Conservation (phyloP, 768 basidiomycete genomes). For the Tulasnella sp. region DNA sequence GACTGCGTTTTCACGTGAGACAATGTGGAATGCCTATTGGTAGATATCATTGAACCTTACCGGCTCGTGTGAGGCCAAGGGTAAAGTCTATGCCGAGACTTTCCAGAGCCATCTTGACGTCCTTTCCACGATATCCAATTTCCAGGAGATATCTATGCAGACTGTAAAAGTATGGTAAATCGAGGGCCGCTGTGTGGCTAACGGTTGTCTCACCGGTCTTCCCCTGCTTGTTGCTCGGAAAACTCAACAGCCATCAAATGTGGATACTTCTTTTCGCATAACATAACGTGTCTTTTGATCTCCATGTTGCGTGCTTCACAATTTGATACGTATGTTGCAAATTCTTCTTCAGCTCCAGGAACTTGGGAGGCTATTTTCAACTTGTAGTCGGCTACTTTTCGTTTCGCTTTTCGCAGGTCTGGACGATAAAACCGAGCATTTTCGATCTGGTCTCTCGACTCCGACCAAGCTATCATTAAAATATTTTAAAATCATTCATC, state of each 20-base stretch:
- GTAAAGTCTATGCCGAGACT: not conserved
- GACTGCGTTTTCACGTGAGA: not conserved
- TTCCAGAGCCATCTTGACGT: not conserved
- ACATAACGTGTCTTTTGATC: not conserved
- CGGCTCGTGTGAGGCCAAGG: not conserved
- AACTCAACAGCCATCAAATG: not conserved
- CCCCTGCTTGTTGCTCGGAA: not conserved
- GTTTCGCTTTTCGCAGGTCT: not conserved
- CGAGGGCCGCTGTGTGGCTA: not conserved
- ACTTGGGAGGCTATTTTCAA: not conserved
- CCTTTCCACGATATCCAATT: not conserved
- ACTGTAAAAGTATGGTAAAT: not conserved
- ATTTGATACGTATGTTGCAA: not conserved
- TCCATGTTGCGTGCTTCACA: not conserved
- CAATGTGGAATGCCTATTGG: no score
- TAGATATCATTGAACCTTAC: not conserved
- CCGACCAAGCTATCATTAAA: not conserved
- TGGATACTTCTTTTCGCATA: not conserved
- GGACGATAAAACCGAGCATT: no score
- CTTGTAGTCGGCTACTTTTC: not conserved
- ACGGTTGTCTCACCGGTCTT: not conserved
- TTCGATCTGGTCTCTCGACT: no score
- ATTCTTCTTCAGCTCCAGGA: not conserved
- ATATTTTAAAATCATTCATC: not conserved
- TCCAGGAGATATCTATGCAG: not conserved